Evolutionary conservation across 2,329 filamentous ascomycete genomes (phyloP).

Genomic region (Aspergillus arachidicola): DNA sequence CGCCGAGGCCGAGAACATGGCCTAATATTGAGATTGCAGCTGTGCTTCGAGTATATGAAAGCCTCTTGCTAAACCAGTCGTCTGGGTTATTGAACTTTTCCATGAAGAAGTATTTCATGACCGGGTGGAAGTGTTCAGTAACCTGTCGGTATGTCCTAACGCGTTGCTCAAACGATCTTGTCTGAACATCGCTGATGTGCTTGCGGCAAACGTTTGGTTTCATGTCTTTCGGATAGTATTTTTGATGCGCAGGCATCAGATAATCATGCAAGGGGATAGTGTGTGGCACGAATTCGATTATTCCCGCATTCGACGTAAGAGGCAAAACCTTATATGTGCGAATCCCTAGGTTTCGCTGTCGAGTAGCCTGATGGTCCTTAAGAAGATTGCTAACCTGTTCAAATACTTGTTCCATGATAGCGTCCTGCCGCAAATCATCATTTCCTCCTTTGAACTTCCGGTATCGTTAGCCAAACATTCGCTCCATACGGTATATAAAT

Average conservation of each 20-base stretch:
- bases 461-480: constrained; percentile 14
- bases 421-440: constrained; percentile 94
- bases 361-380: constrained; percentile 80
- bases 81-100: constrained; percentile 92
- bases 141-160: constrained; percentile 77
- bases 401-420: constrained; percentile 99
- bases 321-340: constrained; percentile 97
- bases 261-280: constrained; percentile 92
- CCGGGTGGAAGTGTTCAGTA: constrained; percentile 81
- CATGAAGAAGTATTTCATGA: constrained; percentile 96
- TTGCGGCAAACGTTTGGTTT: constrained; percentile 76
- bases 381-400: constrained; percentile 90
- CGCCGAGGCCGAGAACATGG: constrained; percentile 87
- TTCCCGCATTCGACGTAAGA: constrained; percentile 77
- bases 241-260: constrained; percentile 84
- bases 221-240: constrained; percentile 82
- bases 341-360: constrained; percentile 85
- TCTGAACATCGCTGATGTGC: constrained; percentile 74
- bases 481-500: background rate
- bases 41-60: constrained; percentile 90
- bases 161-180: constrained; percentile 68
- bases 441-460: constrained; percentile 83
- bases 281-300: constrained; percentile 96
- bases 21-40: constrained; percentile 95
- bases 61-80: constrained; percentile 87